These are phyloP conservation scores for Aspergillus cristatus DNA, from an alignment of 495 filamentous ascomycete species.

Conservation along the genomic window DNA sequence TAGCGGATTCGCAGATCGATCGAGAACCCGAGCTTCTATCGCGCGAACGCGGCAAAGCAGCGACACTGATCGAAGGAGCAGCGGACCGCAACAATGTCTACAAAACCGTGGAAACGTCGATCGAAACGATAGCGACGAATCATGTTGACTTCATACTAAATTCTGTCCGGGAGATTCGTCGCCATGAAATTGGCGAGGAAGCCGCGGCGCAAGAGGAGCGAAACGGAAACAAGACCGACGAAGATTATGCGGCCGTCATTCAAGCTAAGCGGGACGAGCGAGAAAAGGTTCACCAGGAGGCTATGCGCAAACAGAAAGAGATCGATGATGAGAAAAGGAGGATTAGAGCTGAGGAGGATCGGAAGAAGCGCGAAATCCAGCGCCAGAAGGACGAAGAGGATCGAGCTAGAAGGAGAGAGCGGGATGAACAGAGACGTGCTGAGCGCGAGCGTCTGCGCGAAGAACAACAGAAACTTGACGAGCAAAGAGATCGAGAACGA, in stretches of 20 bases:
- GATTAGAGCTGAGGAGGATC: slow-evolving; percentile 53
- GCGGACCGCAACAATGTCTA: slow-evolving; percentile 77
- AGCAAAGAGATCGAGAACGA: slow-evolving; percentile 45
- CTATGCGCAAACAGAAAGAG: slow-evolving; percentile 50
- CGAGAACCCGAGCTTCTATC: slow-evolving; percentile 67
- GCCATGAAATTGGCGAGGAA: slow-evolving; percentile 66
- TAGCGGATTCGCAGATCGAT: slow-evolving; percentile 75
- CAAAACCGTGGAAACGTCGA: slow-evolving; percentile 55
- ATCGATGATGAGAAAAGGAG: slow-evolving; percentile 60
- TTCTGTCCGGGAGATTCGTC: slow-evolving; percentile 59
- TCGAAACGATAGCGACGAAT: slow-evolving; percentile 59
- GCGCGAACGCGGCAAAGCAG: slow-evolving; percentile 69
- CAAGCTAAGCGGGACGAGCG: slow-evolving; percentile 56
- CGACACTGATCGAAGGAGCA: slow-evolving; percentile 76
- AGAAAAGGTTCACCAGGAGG: slow-evolving; percentile 55
- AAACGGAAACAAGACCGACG: slow-evolving; percentile 70
- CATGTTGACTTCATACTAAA: slow-evolving; percentile 53
- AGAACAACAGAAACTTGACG: slow-evolving; percentile 39
- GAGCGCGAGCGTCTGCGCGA: slow-evolving; percentile 47
- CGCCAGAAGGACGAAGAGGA: slow-evolving; percentile 50
- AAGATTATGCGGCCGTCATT: slow-evolving; percentile 66
- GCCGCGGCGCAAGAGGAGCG: slow-evolving; percentile 56
- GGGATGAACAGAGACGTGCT: slow-evolving; percentile 46
- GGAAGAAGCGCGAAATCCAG: slow-evolving; percentile 57
- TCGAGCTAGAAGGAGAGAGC: slow-evolving; percentile 35